Percentiles rank a stretch among this genome's conserved stretches.
These are phyloP conservation scores for Colletotrichum australisinense DNA, from an alignment of 2,329 filamentous ascomycete genomes.

Conservation along the genomic window DNA sequence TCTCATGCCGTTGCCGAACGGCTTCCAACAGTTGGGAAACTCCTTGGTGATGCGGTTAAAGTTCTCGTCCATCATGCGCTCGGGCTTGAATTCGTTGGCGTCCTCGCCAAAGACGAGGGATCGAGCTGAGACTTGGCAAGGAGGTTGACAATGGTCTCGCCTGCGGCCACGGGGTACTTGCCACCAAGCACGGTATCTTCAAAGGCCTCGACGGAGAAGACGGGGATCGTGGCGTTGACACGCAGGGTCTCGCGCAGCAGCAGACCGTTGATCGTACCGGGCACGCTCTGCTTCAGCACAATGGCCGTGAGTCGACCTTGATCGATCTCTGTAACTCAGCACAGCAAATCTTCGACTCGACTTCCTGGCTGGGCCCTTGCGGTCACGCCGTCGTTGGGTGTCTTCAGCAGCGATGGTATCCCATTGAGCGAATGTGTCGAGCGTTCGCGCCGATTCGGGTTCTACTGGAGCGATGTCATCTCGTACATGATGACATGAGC, in stretches of 20 bases:
- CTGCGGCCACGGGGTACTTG: slow-evolving; percentile 62
- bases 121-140: slow-evolving; percentile 65
- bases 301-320: too few relatives aligned
- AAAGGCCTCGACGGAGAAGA: slow-evolving; percentile 43
- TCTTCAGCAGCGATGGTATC: too few relatives aligned
- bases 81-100: slow-evolving; percentile 67
- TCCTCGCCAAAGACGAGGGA: slow-evolving; percentile 67
- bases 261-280: too few relatives aligned
- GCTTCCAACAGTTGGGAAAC: slow-evolving; percentile 56
- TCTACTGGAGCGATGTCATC: too few relatives aligned
- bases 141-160: slow-evolving; percentile 55
- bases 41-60: slow-evolving; percentile 50
- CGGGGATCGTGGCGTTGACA: slow-evolving; percentile 43
- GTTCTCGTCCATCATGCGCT: slow-evolving; percentile 70
- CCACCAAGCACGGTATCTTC: slow-evolving; percentile 60
- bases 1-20: slow-evolving; percentile 64
- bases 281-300: too few relatives aligned
- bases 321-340: too few relatives aligned
- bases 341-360: too few relatives aligned
- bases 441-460: too few relatives aligned
- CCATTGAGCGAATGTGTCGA: too few relatives aligned
- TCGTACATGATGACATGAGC: too few relatives aligned
- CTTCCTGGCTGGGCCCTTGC: too few relatives aligned
- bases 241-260: slow-evolving; percentile 65
- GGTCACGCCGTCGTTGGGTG: too few relatives aligned